Base-by-base conservation (phyloP, 2,329 filamentous ascomycete genomes). In the Cephalotrichum gorgonifer region DNA sequence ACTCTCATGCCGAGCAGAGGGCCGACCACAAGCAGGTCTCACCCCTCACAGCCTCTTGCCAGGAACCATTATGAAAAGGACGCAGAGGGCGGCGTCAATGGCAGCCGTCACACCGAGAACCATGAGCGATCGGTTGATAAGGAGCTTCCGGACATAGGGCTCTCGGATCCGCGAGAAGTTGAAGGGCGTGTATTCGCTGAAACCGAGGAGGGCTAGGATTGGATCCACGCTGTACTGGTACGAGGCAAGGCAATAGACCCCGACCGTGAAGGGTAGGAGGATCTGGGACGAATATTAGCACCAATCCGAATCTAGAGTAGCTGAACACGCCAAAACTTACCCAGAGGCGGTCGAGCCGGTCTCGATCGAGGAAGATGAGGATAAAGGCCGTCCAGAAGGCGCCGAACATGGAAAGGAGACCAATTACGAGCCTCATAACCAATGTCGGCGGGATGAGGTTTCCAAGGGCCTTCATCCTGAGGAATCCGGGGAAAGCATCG, bases 211-310 rank as follows among this genome's bases (percentile, higher is more conserved):
- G 4, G 89, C 93, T 64, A 97, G 81, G 54, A 95, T 73, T 1
- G 94, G 91, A 60, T 98, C 93, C 47, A 98, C 80, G 55, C 88
- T 89, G 69, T 97, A 98, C 65, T 97, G 91, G 61, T 97, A 95
- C 2, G 90, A 93, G 26, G 85, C 79, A 30, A 95, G 79, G 58
- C 85, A 82, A 67, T 98, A 98, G 28, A 95, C 80, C 23, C 89
- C 91, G 30, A 98, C 68, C 2, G 88, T 89, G 68, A 97, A 97
- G 0, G 94, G 93, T 1, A 98, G 71, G 56, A 97, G 91, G 51
- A 78, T 65, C 72, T 75, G 51, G 53, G 33, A 4, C 17, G 17
- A 9, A 20, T n/a, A 20, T 39, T 39, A 39, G 35, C 17, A 22
- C n/a, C 17, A 39, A 6, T 22, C 22, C n/a, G 35, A 12, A 6